Percentiles rank a stretch among this genome's conserved stretches.
Conservation (phyloP, 305 asterid genomes). For the Fraxinus latifolia region DNA sequence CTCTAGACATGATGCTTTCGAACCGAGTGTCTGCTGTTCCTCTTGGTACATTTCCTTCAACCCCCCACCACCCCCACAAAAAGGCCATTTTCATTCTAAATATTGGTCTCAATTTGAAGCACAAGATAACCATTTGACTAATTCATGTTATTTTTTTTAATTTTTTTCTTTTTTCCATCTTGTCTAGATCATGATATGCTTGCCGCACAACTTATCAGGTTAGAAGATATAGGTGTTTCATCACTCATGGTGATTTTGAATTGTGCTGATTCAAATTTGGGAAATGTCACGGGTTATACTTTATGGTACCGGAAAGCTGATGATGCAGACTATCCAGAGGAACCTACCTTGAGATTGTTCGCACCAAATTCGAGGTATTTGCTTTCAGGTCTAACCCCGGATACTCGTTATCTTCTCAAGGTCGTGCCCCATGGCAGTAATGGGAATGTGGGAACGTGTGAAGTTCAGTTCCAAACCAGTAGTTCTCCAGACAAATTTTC, state of each 20-base stretch:
- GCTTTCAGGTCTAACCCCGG: constrained; percentile 46
- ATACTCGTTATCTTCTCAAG: constrained; percentile 49
- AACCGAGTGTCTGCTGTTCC: constrained; percentile 38
- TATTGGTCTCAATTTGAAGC: neutral
- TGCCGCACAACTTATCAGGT: constrained; percentile 42
- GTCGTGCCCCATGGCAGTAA: constrained; percentile 33
- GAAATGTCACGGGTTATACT: constrained; percentile 34
- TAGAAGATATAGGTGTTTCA: constrained; percentile 55
- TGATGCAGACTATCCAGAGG: constrained; percentile 42
- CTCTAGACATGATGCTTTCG: constrained; percentile 57
- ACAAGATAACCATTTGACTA: constrained; percentile 13
- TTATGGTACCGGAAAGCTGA: constrained; percentile 58
- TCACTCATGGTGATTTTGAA: constrained; percentile 45
- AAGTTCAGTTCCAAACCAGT: constrained; percentile 40
- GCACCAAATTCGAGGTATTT: constrained; percentile 39
- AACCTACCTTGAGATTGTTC: constrained; percentile 40
- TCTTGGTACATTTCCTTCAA: constrained; percentile 35
- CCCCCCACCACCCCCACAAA: neutral
- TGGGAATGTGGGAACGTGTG: constrained; percentile 35
- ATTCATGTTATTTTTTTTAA: neutral
- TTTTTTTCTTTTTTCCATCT: neutral
- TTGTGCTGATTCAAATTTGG: constrained; percentile 37
- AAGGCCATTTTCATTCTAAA: neutral
- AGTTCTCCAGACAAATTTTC: constrained; percentile 25
- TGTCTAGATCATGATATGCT: constrained; percentile 38